A percentile compares a stretch with the other conserved stretches of the same genome.
phyloP scores from a whole-genome alignment of 2,329 filamentous ascomycete genomes.

The Nemania abortiva region DNA sequence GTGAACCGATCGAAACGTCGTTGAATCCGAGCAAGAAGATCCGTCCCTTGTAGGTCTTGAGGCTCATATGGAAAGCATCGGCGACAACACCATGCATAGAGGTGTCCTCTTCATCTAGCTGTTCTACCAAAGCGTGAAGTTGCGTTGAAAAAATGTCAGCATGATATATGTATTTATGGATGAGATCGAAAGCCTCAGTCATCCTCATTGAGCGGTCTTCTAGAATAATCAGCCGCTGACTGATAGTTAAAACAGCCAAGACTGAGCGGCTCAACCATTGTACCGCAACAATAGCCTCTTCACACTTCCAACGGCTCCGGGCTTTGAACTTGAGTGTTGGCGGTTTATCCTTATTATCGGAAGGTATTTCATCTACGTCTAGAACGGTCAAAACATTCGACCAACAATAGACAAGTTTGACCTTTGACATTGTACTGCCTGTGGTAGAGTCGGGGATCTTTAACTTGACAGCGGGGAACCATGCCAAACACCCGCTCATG shows the following conservation, averaged over 20 bases:
- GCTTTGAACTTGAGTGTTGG: slow-evolving; percentile 82
- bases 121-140: slow-evolving; percentile 85
- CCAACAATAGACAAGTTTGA: slow-evolving; percentile 97
- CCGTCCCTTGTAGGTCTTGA: slow-evolving; percentile 93
- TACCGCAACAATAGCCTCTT: slow-evolving; percentile 94
- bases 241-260: slow-evolving; percentile 90
- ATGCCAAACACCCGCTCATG: slow-evolving; percentile 92
- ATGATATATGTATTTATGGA: slow-evolving; percentile 94
- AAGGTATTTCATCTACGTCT: slow-evolving; percentile 81
- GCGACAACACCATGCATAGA: slow-evolving; percentile 96
- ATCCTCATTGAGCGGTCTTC: slow-evolving; percentile 91
- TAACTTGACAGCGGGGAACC: slow-evolving; percentile 96
- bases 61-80: slow-evolving; percentile 98
- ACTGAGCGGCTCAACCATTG: slow-evolving; percentile 98
- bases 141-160: slow-evolving; percentile 90
- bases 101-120: slow-evolving; percentile 85
- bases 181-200: slow-evolving; percentile 92
- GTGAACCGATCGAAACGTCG: slow-evolving; percentile 87
- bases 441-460: slow-evolving; percentile 78
- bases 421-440: slow-evolving; percentile 77
- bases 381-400: slow-evolving; percentile 96
- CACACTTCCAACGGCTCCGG: slow-evolving; percentile 89
- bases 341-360: slow-evolving; percentile 80
- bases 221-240: slow-evolving; percentile 89
- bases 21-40: slow-evolving; percentile 95